Evolutionary conservation across 495 filamentous ascomycete genomes (phyloP).

Genomic region (Parachaetomium inaequale): DNA sequence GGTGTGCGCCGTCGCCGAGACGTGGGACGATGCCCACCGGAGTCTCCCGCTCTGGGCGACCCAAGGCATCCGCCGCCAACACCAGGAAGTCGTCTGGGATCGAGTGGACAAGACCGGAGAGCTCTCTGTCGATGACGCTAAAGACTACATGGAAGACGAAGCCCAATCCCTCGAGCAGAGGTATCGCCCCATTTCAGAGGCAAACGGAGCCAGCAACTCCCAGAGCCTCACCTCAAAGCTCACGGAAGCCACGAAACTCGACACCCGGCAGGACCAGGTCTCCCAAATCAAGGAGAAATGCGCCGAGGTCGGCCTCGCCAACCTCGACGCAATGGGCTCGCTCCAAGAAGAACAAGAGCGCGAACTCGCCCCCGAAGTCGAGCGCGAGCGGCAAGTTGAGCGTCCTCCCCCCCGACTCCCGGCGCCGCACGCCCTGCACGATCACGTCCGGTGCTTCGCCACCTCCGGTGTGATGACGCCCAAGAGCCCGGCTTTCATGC

Average conservation of each 20-base stretch:
- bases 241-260: background rate
- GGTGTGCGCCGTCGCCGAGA: slow-evolving; percentile 1
- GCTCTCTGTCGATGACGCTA: slow-evolving; percentile 25
- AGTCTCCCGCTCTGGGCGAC: slow-evolving; percentile 8
- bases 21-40: slow-evolving; percentile 12
- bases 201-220: too few relatives aligned
- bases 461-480: slow-evolving; percentile 6
- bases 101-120: background rate
- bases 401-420: slow-evolving; percentile 42
- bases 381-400: slow-evolving; percentile 56
- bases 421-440: slow-evolving; percentile 42
- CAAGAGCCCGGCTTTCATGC: slow-evolving; percentile 36
- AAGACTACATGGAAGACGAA: slow-evolving; percentile 44
- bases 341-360: slow-evolving; percentile 70
- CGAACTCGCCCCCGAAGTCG: slow-evolving; percentile 60
- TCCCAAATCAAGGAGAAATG: slow-evolving; percentile 46
- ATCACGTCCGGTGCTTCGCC: slow-evolving; percentile 38
- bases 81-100: slow-evolving; percentile 3
- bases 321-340: background rate
- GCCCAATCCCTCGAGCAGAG: slow-evolving; percentile 27
- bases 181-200: slow-evolving; percentile 9
- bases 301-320: slow-evolving; percentile 27
- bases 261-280: slow-evolving; percentile 46
- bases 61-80: slow-evolving; percentile 10
- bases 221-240: slow-evolving; percentile 2